Base-by-base conservation (phyloP, 2,329 filamentous ascomycete species). In the Aspergillus unguis region DNA sequence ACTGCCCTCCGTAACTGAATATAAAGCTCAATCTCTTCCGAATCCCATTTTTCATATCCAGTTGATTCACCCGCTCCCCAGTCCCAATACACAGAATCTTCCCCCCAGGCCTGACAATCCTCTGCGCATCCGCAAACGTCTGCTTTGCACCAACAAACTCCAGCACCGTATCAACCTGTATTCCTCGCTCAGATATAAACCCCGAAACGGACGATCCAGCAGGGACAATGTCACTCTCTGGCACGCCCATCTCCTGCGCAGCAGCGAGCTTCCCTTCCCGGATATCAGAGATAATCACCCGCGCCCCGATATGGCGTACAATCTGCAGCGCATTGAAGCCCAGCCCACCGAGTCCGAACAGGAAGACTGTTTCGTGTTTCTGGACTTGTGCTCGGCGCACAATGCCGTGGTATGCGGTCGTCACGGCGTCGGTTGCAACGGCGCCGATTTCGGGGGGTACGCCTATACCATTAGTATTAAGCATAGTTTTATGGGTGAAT, bases 291-390 rank as follows among this genome's bases (percentile, higher is more conserved):
- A 73, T 63, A 29, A 73, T 61, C 26, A 69, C 58, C 48, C 78
- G 72, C 45, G 77, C 80, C 44, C 79, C 72, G 35, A 80, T 72
- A 56, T 79, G 68, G 51, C 2, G 75, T 33, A 80, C 60, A 11
- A 72, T 66, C 52, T 75, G 71, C 7, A 75, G 53, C 1, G 66
- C 74, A 53, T 75, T 75, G 47, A 75, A 72, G 1, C 73, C 73
- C 2, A 75, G 58, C 0, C 73, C 73, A 5, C 72, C 72, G 0
- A 76, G 66, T 1, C 72, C 72, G 52, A 72, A 75, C 5, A 75
- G 61, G 35, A 72, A 73, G 10, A 75, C 65, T 0, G 68, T 73
- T 51, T 75, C 70, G 0, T 63, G 49, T 1, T 58, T 51, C 41
- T 68, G 66, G 29, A 75, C 65, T 36, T 72, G 64, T 1, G 62